These are phyloP conservation scores for Saccharum officinarum DNA, from an alignment of 176 grass and related monocot genomes.

Conservation along the genomic window DNA sequence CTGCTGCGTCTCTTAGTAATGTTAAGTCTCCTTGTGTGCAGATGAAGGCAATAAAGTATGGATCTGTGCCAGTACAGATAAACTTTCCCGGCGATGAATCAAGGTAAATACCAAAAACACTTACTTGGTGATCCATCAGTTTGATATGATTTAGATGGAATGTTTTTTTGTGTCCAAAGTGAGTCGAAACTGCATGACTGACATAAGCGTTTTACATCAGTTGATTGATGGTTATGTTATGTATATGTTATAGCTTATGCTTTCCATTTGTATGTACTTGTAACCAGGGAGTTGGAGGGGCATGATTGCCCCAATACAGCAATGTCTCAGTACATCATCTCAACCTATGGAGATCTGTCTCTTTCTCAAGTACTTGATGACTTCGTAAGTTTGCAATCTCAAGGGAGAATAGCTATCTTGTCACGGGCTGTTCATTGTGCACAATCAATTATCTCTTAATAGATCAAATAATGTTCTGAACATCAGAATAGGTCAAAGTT, in stretches of 20 bases:
- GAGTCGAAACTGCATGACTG: neutral
- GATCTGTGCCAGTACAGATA: slow-evolving; percentile 41
- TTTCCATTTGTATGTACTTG: neutral
- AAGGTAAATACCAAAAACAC: slow-evolving; percentile 32
- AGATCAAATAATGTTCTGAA: neutral
- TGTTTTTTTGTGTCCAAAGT: slow-evolving; percentile 6
- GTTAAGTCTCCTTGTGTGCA: slow-evolving; percentile 25
- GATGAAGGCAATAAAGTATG: slow-evolving; percentile 66
- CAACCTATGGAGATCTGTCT: slow-evolving; percentile 53
- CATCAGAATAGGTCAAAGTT: neutral
- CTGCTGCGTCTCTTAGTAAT: neutral
- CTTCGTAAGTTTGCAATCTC: slow-evolving; percentile 47
- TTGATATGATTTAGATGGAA: neutral
- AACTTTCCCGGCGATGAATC: slow-evolving; percentile 30
- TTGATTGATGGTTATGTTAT: neutral
- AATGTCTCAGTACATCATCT: slow-evolving; percentile 46
- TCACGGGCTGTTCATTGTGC: neutral
- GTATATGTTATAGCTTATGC: slow-evolving; percentile 5
- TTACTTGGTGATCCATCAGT: slow-evolving; percentile 20
- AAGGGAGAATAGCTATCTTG: neutral
- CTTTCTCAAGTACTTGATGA: slow-evolving; percentile 48
- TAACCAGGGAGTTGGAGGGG: slow-evolving; percentile 41
- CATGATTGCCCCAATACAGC: slow-evolving; percentile 16
- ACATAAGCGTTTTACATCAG: neutral
- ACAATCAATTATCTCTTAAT: slow-evolving; percentile 6